Conservation (phyloP, 176 grass and related monocot genomes). For the Rhynchospora pubera region DNA sequence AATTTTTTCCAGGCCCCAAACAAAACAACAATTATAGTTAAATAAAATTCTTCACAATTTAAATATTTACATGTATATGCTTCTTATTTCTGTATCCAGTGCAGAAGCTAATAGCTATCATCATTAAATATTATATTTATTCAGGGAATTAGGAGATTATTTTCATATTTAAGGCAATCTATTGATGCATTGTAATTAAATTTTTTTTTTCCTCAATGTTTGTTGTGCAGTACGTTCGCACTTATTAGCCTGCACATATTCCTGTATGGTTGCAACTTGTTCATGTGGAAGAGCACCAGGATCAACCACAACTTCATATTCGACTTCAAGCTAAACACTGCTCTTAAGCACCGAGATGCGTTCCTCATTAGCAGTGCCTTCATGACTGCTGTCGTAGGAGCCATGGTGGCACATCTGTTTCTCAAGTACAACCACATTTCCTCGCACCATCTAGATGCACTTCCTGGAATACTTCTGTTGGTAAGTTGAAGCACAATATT, state of each 20-base stretch:
- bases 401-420: conserved; percentile 63
- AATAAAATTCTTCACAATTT: background rate
- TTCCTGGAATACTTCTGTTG: conserved; percentile 64
- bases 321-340: conserved; percentile 52
- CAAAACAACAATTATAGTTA: background rate
- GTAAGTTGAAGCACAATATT: conserved; percentile 22
- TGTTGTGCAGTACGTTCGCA: conserved; percentile 67
- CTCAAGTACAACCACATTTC: conserved; percentile 43
- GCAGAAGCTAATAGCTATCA: too few relatives aligned
- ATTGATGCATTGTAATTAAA: background rate
- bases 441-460: conserved; percentile 32
- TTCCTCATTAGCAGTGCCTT: conserved; percentile 80
- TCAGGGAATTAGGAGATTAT: background rate
- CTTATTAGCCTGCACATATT: conserved; percentile 88
- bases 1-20: background rate
- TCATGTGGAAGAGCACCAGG: conserved; percentile 73
- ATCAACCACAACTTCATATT: conserved; percentile 95
- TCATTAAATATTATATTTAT: background rate
- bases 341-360: conserved; percentile 67
- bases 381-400: conserved; percentile 58
- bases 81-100: background rate
- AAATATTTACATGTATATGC: background rate
- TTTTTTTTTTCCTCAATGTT: background rate
- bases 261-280: conserved; percentile 85
- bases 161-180: background rate